Evolutionary conservation across 306 rosid species (phyloP).

Genomic region (Cucurbita moschata): DNA sequence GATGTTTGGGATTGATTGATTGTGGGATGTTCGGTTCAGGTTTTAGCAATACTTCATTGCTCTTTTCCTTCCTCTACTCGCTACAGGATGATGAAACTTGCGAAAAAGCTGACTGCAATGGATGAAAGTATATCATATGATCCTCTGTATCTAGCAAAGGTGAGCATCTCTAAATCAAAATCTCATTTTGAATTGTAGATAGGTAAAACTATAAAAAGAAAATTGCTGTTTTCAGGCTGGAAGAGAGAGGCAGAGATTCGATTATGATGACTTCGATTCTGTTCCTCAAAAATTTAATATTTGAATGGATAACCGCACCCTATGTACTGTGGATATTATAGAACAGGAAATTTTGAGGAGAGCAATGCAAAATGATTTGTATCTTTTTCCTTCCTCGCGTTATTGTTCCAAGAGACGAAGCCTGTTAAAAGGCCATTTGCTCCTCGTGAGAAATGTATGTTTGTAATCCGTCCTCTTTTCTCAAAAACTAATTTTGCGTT

Average conservation of each 20-base stretch:
- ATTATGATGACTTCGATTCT: conserved; percentile 54
- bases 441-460: not conserved
- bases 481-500: not conserved
- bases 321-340: not conserved
- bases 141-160: conserved; percentile 59
- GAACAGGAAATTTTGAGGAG: not conserved
- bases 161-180: conserved; percentile 6
- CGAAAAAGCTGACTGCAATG: conserved; percentile 51
- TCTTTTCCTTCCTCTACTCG: not conserved
- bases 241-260: conserved; percentile 62
- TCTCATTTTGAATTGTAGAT: not conserved
- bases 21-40: not conserved
- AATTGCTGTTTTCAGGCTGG: conserved; percentile 34
- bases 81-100: conserved; percentile 52
- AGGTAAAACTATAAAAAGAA: not conserved
- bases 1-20: not conserved
- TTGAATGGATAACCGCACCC: conserved; percentile 9
- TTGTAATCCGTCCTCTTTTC: not conserved
- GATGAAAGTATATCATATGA: conserved; percentile 62
- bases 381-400: not conserved
- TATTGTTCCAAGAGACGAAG: not conserved
- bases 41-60: not conserved
- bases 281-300: conserved; percentile 57
- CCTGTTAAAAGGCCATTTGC: not conserved
- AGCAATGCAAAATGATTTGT: not conserved